Base-by-base conservation (phyloP, 2,329 filamentous ascomycete species). In the Calonectria pseudoturangicola region DNA sequence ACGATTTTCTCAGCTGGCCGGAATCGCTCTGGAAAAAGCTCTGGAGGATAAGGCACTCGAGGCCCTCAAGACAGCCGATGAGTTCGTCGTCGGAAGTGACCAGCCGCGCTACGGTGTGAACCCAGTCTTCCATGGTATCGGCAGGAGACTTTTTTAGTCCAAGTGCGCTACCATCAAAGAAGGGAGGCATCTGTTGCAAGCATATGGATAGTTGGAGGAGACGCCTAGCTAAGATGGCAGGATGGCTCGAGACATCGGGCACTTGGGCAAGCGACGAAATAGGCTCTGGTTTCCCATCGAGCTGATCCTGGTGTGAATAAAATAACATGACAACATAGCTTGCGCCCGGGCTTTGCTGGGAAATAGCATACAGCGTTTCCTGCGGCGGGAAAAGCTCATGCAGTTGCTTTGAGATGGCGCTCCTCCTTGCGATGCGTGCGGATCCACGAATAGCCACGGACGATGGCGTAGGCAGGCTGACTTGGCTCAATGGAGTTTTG, bases 1-100 rank as follows among this genome's bases (percentile, higher is more conserved):
- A 92, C 2, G 88, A 84, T 54, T 88, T 88, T 27, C 89, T 86
- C 2, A 90, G 81, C 54, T 89, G 89, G 1, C 90, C 90, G 0
- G 84, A 85, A 69, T 91, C 90, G 45, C 85, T 83, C 66, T 90
- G 87, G 75, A 87, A 89, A 66, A 88, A 79, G 21, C 84, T 83
- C 45, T 89, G 83, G 0, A 92, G 79, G 27, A 87, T 77, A 0
- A 92, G 81, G 64, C 87, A 87, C 78, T 91, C 87, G 0, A 91
- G 77, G 2, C 89, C 89, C 77, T 91, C 89, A 1, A 88, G 77
- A 3, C 86, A 88, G 27, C 86, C 86, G 0, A 89, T 80, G 4
- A 92, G 81, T 47, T 89, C 87, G 54, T 91, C 88, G 45, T 90
- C 87, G 4, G 84, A 85, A 0, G 87, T 87, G 4, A 91, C 86